A percentile compares a stretch with the other conserved stretches of the same genome.
phyloP scores from a whole-genome alignment of 768 basidiomycete genomes.

The Naganishia vishniacii region DNA sequence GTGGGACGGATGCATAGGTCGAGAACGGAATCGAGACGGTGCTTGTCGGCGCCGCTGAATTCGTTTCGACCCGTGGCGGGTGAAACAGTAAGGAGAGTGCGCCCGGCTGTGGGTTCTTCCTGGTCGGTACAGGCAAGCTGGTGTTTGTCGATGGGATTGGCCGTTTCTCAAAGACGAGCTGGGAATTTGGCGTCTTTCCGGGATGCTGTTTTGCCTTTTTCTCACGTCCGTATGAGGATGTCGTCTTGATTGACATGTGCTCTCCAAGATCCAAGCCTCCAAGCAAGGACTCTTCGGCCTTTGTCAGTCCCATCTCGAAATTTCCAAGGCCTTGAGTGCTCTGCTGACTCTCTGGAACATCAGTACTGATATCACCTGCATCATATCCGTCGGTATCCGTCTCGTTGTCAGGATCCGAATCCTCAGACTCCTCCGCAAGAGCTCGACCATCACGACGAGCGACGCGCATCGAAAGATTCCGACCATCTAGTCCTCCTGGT shows the following conservation, averaged over 20 bases:
- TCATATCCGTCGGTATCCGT: slow-evolving; percentile 16
- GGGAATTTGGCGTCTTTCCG: not conserved
- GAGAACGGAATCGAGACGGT: slow-evolving; percentile 73
- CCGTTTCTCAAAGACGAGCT: slow-evolving; percentile 33
- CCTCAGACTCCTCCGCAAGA: slow-evolving; percentile 8
- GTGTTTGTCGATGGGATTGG: not conserved
- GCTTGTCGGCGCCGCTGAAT: slow-evolving; percentile 44
- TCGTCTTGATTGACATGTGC: slow-evolving; percentile 23
- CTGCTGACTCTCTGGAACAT: slow-evolving; percentile 17
- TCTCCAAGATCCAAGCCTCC: slow-evolving; percentile 18
- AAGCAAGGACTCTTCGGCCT: slow-evolving; percentile 8
- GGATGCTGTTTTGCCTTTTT: not conserved
- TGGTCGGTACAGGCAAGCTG: not conserved
- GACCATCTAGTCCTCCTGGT: not conserved
- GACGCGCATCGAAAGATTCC: not conserved
- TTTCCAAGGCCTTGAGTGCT: slow-evolving; percentile 5
- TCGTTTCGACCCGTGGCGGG: slow-evolving; percentile 47
- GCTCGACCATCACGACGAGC: not conserved
- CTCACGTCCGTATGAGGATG: slow-evolving; percentile 27
- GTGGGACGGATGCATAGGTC: slow-evolving; percentile 76
- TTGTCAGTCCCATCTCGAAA: slow-evolving; percentile 16
- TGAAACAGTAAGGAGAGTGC: slow-evolving; percentile 59
- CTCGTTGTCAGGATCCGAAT: not conserved
- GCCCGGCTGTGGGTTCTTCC: not conserved
- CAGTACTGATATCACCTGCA: slow-evolving; percentile 2